A percentile compares a stretch with the other conserved stretches of the same genome.
Conservation (phyloP, 768 basidiomycete species). For the Clathrus columnatus region DNA sequence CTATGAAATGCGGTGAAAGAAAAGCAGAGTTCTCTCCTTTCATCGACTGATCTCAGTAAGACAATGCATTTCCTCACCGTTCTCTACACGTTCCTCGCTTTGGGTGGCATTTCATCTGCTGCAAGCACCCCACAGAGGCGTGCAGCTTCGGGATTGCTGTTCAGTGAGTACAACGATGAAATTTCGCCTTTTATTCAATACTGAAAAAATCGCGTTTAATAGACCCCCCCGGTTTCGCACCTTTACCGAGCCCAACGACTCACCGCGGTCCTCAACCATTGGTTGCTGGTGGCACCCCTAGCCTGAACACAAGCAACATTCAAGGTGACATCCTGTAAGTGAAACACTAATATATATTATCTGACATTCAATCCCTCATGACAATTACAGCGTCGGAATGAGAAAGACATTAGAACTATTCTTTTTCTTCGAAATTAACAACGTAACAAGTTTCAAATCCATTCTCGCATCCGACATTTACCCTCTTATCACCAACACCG, state of each 20-base stretch:
- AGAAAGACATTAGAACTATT: slow-evolving; percentile 17
- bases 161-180: not conserved
- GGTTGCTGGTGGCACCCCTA: not conserved
- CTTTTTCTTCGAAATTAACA: slow-evolving; percentile 19
- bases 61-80: not conserved
- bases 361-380: not conserved
- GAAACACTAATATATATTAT: not conserved
- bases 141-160: not conserved
- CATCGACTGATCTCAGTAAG: no score
- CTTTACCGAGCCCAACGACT: not conserved
- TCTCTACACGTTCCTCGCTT: not conserved
- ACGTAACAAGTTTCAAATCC: slow-evolving; percentile 15
- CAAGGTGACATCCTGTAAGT: slow-evolving; percentile 15
- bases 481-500: not conserved
- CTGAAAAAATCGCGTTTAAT: not conserved
- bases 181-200: not conserved
- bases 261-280: not conserved
- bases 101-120: not conserved
- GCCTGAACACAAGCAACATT: slow-evolving; percentile 10
- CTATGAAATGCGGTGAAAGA: no score
- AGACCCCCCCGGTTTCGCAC: not conserved
- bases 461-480: slow-evolving; percentile 8
- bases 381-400: slow-evolving; percentile 16
- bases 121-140: not conserved
- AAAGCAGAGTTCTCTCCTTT: no score